Conservation (phyloP, 2,329 filamentous ascomycete species). For the Zalaria sp. region DNA sequence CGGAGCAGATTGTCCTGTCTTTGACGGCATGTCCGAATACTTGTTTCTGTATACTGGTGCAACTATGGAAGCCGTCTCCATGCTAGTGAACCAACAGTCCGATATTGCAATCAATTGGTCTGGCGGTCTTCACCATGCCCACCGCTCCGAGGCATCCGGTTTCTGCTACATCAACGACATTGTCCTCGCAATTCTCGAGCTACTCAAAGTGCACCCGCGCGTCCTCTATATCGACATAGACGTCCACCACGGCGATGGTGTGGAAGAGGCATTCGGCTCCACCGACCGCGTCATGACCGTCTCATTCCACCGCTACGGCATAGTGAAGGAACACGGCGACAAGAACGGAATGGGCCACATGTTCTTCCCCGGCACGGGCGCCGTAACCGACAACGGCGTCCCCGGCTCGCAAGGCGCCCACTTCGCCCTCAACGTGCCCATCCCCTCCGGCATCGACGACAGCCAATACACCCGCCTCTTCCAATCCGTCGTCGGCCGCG, state of each 20-base stretch:
- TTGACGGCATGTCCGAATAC: conserved; percentile 91
- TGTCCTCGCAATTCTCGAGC: conserved; percentile 79
- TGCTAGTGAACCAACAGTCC: conserved; percentile 71
- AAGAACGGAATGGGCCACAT: conserved; percentile 34
- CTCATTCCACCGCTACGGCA: conserved; percentile 91
- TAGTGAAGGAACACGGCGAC: conserved; percentile 34
- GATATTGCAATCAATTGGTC: conserved; percentile 98
- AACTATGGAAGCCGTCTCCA: conserved; percentile 79
- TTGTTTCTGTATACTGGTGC: conserved; percentile 87
- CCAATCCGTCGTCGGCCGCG: conserved; percentile 62
- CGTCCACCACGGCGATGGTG: conserved; percentile 81
- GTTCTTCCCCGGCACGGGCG: conserved; percentile 57
- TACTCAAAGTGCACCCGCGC: conserved; percentile 66
- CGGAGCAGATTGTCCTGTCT: conserved; percentile 88
- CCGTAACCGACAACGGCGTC: conserved; percentile 49
- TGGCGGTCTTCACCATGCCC: conserved; percentile 89
- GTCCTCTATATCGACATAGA: conserved; percentile 94
- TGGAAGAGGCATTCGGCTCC: conserved; percentile 82
- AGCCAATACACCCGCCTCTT: conserved; percentile 75
- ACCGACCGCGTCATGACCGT: conserved; percentile 84
- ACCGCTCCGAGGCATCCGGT: conserved; percentile 82
- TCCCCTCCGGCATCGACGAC: conserved; percentile 55
- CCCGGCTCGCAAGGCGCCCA: conserved; percentile 66
- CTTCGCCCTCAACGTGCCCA: conserved; percentile 55
- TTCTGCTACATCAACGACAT: conserved; percentile 99